phyloP scores from a whole-genome alignment of 2,329 filamentous ascomycete species.

The Raffaelea albimanens region DNA sequence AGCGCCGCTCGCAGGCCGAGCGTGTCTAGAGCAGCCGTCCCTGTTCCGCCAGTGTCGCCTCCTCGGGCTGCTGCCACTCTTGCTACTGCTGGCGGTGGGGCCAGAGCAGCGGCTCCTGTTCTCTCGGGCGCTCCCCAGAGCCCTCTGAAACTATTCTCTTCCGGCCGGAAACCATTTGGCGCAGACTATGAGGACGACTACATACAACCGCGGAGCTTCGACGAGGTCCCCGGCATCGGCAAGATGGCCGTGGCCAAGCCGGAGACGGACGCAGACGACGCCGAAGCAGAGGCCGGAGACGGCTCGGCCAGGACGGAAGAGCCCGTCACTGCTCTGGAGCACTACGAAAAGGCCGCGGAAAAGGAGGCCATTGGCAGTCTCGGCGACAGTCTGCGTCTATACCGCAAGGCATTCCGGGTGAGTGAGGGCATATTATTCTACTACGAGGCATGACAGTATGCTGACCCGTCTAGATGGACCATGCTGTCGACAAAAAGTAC shows the following conservation, averaged over 20 bases:
- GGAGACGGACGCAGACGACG: too few species aligned
- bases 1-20: not conserved
- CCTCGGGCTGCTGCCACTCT: not conserved
- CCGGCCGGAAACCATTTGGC: constrained; percentile 15
- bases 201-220: constrained; percentile 23
- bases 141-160: constrained; percentile 9
- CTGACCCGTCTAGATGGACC: constrained; percentile 57
- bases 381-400: constrained; percentile 79
- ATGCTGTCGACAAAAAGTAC: constrained; percentile 74
- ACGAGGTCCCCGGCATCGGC: constrained; percentile 15
- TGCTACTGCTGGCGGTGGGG: not conserved
- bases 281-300: not conserved
- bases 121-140: constrained; percentile 7
- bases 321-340: constrained; percentile 73
- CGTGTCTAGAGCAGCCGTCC: not conserved
- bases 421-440: constrained; percentile 13
- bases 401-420: constrained; percentile 83
- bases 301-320: constrained; percentile 20
- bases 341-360: constrained; percentile 87
- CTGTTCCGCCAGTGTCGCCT: too few species aligned
- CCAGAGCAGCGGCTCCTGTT: not conserved
- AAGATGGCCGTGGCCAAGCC: too few species aligned
- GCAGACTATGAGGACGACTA: constrained; percentile 28
- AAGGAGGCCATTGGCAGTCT: constrained; percentile 77
- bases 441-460: not conserved